These are phyloP conservation scores for Termitomyces sp. DNA, from an alignment of 768 basidiomycete genomes.

Conservation along the genomic window DNA sequence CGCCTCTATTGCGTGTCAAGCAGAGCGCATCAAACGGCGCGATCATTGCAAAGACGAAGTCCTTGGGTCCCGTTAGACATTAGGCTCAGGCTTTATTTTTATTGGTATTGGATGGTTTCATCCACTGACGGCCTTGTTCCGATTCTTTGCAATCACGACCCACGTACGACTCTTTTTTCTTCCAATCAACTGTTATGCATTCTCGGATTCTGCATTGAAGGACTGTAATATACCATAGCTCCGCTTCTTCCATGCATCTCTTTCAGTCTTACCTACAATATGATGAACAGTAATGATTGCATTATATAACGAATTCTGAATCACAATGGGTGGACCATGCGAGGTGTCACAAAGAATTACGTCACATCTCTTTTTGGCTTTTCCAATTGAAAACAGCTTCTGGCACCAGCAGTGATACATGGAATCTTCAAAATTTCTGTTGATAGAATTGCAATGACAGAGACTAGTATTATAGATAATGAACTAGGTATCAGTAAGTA, in stretches of 20 bases:
- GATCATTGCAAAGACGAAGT: slow-evolving; percentile 24
- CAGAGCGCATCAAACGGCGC: slow-evolving; percentile 28
- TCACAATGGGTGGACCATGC: background rate
- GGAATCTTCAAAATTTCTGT: too few species aligned
- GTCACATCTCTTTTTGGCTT: too few species aligned
- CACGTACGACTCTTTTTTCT: background rate
- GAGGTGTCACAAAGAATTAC: background rate
- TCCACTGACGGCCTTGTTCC: background rate
- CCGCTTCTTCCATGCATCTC: background rate
- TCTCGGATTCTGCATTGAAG: background rate
- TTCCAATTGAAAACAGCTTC: too few species aligned
- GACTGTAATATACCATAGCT: background rate
- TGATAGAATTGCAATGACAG: too few species aligned
- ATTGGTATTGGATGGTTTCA: background rate
- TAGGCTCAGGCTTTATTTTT: background rate
- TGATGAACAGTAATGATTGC: background rate
- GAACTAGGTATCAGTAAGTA: too few species aligned
- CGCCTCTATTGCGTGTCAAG: slow-evolving; percentile 35
- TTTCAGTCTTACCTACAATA: background rate
- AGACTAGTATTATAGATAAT: too few species aligned
- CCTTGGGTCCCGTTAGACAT: slow-evolving; percentile 18
- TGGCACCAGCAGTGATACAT: too few species aligned
- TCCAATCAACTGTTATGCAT: background rate
- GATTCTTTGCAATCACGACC: background rate
- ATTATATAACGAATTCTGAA: background rate